Evolutionary conservation across 306 rosid genomes (phyloP), one percentile per base, ranked within the genome.

Genomic region (Glycine tomentella): DNA sequence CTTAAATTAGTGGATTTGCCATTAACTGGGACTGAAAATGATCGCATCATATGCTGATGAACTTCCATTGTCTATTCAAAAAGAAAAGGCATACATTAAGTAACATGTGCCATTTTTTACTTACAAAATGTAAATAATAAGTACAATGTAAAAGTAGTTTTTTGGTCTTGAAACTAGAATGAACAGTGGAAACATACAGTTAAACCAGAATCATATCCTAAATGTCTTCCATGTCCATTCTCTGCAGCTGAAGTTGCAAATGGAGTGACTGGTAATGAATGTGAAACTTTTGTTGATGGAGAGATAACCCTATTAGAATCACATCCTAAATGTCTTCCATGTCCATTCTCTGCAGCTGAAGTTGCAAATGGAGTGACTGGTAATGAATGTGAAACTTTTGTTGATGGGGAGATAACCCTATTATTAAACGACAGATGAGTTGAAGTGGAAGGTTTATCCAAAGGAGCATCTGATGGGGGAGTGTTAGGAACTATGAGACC

Each of bases 11-110:
- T 74, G 53, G 84, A 45, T 83, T 87, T 90, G 55, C 85, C 75
- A 68, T 88, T 81, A 76, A 87, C 89, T 52, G 98, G 98, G 74
- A 92, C 98, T 7, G 98, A 93, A 64, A 90, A 84, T 75, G 98
- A 93, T 72, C 98, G 92, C 69, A 86, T 77, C 77, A 93, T 91
- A 45, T 82, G 91, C 79, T 84, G 91, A 68, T 84, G 87, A 65
- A 70, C 87, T 68, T 87, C 90, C 52, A 33, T 52, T 82, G 77
- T 84, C 98, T 93, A 89, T 36, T 65, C 61, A 15, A 72, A 14
- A 87, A 78, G 57, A 75, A 81, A 73, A 74, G 49, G 34, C 55
- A 77, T 42, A 25, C 31, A 25, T 9, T 55, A 50, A 51, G 67
- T 45, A 81, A 20, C 73, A 66, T 2, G 16, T 51, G 69, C 15